phyloP scores from a whole-genome alignment of 2,329 filamentous ascomycete species.

The Aspergillus fumigatus region DNA sequence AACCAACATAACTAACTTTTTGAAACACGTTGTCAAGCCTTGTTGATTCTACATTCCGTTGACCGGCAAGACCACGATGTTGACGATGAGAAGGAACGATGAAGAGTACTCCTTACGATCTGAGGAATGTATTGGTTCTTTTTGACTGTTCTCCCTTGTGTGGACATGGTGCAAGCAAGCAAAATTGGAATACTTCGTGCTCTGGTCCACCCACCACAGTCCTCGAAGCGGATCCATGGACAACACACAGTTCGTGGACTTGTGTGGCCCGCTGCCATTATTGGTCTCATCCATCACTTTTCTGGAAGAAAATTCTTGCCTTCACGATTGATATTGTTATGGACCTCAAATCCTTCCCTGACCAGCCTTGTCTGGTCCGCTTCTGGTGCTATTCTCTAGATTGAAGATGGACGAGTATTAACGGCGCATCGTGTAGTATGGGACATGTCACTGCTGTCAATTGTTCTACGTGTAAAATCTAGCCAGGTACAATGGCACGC shows the following conservation, averaged over 20 bases:
- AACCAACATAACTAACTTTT: not conserved
- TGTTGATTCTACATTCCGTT: not conserved
- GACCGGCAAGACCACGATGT: too few relatives aligned
- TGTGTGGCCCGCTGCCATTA: not conserved
- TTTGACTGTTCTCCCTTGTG: not conserved
- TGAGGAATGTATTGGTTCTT: not conserved
- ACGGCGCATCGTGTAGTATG: not conserved
- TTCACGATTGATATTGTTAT: too few relatives aligned
- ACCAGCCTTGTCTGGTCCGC: too few relatives aligned
- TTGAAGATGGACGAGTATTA: not conserved
- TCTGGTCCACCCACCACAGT: not conserved
- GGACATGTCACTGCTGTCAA: not conserved
- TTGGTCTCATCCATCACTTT: not conserved
- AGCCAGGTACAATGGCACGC: slow-evolving; percentile 9
- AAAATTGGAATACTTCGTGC: slow-evolving; percentile 2
- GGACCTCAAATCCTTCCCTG: too few relatives aligned
- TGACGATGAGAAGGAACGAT: not conserved
- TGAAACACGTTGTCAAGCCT: not conserved
- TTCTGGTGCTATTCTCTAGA: too few relatives aligned
- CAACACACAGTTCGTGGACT: not conserved
- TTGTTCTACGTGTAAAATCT: not conserved
- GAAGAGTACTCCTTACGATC: not conserved
- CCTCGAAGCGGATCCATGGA: not conserved
- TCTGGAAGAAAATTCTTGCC: not conserved
- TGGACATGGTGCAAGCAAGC: not conserved